A percentile compares a stretch with the other conserved stretches of the same genome.
Evolutionary conservation across 176 grass and related monocot genomes (phyloP).

Genomic region (Carex kokanica): DNA sequence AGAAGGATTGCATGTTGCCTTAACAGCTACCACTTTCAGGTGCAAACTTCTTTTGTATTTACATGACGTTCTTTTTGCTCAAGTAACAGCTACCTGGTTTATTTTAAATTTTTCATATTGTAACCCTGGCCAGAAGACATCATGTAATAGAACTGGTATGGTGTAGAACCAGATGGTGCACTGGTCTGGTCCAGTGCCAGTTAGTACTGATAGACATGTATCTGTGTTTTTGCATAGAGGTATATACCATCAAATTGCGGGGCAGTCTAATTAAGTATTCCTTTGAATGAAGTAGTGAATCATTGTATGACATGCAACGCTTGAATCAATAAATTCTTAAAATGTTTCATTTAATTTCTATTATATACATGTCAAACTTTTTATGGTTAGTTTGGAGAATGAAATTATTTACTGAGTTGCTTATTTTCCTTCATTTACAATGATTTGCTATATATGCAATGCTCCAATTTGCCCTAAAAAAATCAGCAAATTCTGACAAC

Average conservation of each 20-base stretch:
- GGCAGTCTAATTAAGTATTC: neutral
- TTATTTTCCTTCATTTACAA: neutral
- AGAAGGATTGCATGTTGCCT: constrained; percentile 63
- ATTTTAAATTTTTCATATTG: neutral
- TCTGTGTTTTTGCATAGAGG: neutral
- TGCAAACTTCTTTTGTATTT: constrained; percentile 21
- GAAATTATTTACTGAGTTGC: neutral
- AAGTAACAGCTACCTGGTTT: neutral
- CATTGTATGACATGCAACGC: neutral
- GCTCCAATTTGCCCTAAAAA: neutral
- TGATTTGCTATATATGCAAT: neutral
- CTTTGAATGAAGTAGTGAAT: neutral
- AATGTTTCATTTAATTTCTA: neutral
- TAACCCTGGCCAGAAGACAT: neutral
- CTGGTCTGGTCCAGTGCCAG: neutral
- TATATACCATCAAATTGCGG: neutral
- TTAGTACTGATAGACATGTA: neutral
- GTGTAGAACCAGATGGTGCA: neutral
- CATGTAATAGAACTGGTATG: neutral
- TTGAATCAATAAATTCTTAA: neutral
- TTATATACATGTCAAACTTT: neutral
- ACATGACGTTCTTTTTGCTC: neutral
- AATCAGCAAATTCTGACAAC: neutral
- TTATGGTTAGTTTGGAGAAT: neutral
- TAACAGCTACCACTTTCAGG: constrained; percentile 92